Evolutionary conservation across 176 grass and related monocot genomes (phyloP).

Genomic region (Phragmites australis): DNA sequence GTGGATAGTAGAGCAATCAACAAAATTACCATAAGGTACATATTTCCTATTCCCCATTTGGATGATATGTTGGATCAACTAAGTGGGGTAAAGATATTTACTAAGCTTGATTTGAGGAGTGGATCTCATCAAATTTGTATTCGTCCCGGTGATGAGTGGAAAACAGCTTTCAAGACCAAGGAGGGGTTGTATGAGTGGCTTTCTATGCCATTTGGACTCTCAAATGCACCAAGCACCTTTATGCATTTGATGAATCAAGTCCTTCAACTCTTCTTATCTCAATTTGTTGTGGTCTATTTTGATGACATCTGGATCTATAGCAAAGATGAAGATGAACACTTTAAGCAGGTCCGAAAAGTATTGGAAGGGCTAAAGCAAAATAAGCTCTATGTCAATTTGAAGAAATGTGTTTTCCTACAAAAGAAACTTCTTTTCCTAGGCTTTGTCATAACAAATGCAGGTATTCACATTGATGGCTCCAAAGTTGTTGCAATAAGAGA

Average conservation of each 20-base stretch:
- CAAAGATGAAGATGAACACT: neutral
- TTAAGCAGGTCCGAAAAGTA: neutral
- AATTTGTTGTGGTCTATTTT: neutral
- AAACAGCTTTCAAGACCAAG: neutral
- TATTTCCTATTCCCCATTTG: neutral
- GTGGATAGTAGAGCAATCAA: neutral
- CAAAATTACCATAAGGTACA: neutral
- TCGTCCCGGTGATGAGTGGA: neutral
- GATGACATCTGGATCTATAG: constrained; percentile 12
- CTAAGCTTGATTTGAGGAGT: constrained; percentile 10
- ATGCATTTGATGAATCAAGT: constrained; percentile 18
- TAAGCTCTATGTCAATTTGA: neutral
- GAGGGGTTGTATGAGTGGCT: neutral
- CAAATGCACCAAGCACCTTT: neutral
- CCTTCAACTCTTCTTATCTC: neutral
- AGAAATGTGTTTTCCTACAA: neutral
- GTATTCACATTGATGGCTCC: neutral
- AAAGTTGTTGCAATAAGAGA: neutral
- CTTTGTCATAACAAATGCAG: neutral
- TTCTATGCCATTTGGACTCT: constrained; percentile 23
- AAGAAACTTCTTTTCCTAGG: neutral
- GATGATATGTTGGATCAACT: constrained; percentile 20
- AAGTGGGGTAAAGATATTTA: neutral
- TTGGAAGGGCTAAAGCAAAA: neutral
- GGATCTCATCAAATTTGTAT: neutral